Evolutionary conservation across 2,329 filamentous ascomycete genomes (phyloP), one percentile per base, ranked within the genome.

Genomic region (Aspergillus thermomutatus): DNA sequence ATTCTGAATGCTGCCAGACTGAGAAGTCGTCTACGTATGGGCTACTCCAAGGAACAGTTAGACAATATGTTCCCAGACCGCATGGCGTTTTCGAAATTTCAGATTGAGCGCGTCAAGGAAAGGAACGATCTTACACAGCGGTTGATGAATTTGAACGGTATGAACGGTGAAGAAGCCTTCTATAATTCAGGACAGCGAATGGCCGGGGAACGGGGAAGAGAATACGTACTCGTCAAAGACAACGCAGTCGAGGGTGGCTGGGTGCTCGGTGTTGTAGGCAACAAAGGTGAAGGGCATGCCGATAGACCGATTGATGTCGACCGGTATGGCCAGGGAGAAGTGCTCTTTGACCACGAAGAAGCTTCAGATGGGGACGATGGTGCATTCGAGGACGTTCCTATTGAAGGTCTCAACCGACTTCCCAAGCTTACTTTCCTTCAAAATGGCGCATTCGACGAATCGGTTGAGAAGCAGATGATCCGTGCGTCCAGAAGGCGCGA

Each of bases 61-160:
- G 92, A 97, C 64, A 85, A 82, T 48, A 99, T 99, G 94, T 99
- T 99, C 71, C 93, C 94, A 0, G 89, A 99, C 71, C 86, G 94
- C 26, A 97, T 99, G 92, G 94, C 89, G 0, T 99, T 99, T 69
- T 97, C 92, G 1, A 88, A 83, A 59, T 99, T 99, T 69, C 94
- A 99, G 74, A 96, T 99, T 56, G 94, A 97, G 70, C 82, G 94
- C 56, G 95, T 97, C 10, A 86, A 83, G 64, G 93, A 99, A 76
- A 83, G 95, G 50, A 99, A 99, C 67, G 90, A 96, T 60, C 82
- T 99, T 28, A 99, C 95, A 0, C 94, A 99, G 71, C 83, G 93
- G 41, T 78, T 99, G 55, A 99, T 99, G 94, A 86, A 91, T 65
- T 84, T 99, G 66, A 92, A 93, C 65, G 93, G 92, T 37, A 95